phyloP scores from a whole-genome alignment of 345 rosid species.

The Boechera retrofracta region DNA sequence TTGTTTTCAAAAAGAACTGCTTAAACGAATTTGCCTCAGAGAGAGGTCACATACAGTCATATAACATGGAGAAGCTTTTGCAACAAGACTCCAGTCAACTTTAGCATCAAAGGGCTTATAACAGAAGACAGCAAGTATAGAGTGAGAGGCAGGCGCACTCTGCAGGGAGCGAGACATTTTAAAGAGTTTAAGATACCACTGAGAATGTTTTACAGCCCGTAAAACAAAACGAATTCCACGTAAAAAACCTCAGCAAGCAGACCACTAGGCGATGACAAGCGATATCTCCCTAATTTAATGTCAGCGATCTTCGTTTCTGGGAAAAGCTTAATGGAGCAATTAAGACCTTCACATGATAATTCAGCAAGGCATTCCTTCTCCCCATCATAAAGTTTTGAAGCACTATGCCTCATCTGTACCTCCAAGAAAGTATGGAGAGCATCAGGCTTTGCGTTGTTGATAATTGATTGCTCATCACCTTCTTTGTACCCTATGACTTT shows the following conservation, averaged over 20 bases:
- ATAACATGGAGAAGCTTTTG: slow-evolving; percentile 97
- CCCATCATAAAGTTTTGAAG: slow-evolving; percentile 85
- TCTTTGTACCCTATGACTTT: slow-evolving; percentile 90
- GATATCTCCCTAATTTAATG: slow-evolving; percentile 83
- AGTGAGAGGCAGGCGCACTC: slow-evolving; percentile 83
- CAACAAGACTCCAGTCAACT: slow-evolving; percentile 97
- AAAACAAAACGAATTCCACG: slow-evolving; percentile 12
- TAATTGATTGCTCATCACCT: slow-evolving; percentile 61
- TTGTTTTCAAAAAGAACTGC: background rate
- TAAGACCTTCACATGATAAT: slow-evolving; percentile 81
- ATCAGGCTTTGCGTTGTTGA: slow-evolving; percentile 63
- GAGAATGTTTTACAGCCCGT: slow-evolving; percentile 27
- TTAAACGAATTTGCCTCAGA: slow-evolving; percentile 17
- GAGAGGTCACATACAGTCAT: slow-evolving; percentile 69
- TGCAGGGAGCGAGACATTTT: slow-evolving; percentile 49
- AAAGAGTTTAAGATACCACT: slow-evolving; percentile 23
- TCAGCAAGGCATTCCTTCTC: slow-evolving; percentile 75
- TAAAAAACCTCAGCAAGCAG: slow-evolving; percentile 84
- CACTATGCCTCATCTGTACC: slow-evolving; percentile 90
- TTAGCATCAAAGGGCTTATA: slow-evolving; percentile 94
- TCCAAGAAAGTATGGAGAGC: slow-evolving; percentile 75
- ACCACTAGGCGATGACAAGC: slow-evolving; percentile 90
- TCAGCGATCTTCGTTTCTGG: slow-evolving; percentile 90
- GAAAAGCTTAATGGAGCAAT: slow-evolving; percentile 81
- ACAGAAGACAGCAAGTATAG: slow-evolving; percentile 80